A percentile compares a stretch with the other conserved stretches of the same genome.
Evolutionary conservation across 1,139 yeast genomes (phyloP).

Genomic region (Debaryomyces robertsiae): DNA sequence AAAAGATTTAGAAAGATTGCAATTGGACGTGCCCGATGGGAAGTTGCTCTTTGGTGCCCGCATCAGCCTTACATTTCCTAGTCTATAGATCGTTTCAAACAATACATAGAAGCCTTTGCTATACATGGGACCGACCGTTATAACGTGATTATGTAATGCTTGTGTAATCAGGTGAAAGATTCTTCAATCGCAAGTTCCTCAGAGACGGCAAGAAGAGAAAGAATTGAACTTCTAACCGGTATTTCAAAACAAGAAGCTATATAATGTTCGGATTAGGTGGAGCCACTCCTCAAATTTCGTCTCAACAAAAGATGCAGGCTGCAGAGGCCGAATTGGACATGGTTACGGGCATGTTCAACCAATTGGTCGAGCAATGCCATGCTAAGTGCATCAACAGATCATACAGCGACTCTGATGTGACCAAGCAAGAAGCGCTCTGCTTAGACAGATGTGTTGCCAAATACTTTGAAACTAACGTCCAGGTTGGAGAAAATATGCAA

Average conservation of each 20-base stretch:
- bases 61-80: constrained; percentile 42
- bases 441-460: constrained; percentile 97
- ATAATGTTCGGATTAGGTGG: constrained; percentile 83
- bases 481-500: constrained; percentile 92
- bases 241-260: constrained; percentile 1
- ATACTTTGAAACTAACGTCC: constrained; percentile 93
- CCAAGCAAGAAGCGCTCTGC: constrained; percentile 85
- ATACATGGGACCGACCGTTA: too few relatives aligned
- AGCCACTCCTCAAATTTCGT: constrained; percentile 67
- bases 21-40: constrained; percentile 23
- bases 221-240: neutral
- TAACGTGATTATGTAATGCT: constrained; percentile 3
- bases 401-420: constrained; percentile 76
- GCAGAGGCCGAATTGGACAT: constrained; percentile 94
- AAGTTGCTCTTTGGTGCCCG: constrained; percentile 41
- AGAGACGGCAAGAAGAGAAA: constrained; percentile 9
- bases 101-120: too few relatives aligned
- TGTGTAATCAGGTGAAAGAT: constrained; percentile 7
- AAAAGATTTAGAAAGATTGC: constrained; percentile 27
- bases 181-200: constrained; percentile 7
- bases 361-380: constrained; percentile 81
- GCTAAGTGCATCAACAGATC: constrained; percentile 72
- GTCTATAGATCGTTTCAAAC: too few relatives aligned
- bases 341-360: constrained; percentile 97
- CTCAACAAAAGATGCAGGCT: constrained; percentile 71